These are phyloP conservation scores for Cicer judaicum DNA, from an alignment of 306 rosid species.

Conservation along the genomic window DNA sequence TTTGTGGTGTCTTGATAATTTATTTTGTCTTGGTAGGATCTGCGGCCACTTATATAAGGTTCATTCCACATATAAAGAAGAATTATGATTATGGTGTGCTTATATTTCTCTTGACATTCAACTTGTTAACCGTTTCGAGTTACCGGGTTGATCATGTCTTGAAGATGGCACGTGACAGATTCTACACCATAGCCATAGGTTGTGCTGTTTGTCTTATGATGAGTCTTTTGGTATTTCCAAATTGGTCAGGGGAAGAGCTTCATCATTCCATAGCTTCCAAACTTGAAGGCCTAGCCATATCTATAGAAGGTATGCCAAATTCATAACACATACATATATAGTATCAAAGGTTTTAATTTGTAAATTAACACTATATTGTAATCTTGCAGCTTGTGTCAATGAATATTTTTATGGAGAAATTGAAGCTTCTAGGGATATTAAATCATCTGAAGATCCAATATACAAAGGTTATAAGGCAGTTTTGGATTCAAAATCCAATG, in stretches of 20 bases:
- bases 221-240: constrained; percentile 80
- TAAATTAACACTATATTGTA: background rate
- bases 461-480: constrained; percentile 82
- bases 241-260: constrained; percentile 90
- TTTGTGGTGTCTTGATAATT: constrained; percentile 1
- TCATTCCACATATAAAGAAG: constrained; percentile 79
- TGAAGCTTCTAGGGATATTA: constrained; percentile 43
- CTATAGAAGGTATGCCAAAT: constrained; percentile 72
- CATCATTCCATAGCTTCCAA: constrained; percentile 69
- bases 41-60: constrained; percentile 78
- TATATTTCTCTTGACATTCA: constrained; percentile 82
- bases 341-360: background rate
- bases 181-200: constrained; percentile 85
- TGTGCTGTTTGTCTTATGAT: constrained; percentile 75
- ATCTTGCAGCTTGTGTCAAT: constrained; percentile 71
- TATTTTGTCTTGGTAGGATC: constrained; percentile 59
- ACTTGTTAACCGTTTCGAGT: constrained; percentile 77
- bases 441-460: constrained; percentile 59
- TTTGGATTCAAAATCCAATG: constrained; percentile 81
- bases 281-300: constrained; percentile 79
- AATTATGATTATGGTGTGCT: constrained; percentile 84
- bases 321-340: background rate
- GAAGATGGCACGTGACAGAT: constrained; percentile 69
- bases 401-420: constrained; percentile 69
- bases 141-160: constrained; percentile 61